phyloP scores from a whole-genome alignment of 306 rosid species.

The Spatholobus suberectus region DNA sequence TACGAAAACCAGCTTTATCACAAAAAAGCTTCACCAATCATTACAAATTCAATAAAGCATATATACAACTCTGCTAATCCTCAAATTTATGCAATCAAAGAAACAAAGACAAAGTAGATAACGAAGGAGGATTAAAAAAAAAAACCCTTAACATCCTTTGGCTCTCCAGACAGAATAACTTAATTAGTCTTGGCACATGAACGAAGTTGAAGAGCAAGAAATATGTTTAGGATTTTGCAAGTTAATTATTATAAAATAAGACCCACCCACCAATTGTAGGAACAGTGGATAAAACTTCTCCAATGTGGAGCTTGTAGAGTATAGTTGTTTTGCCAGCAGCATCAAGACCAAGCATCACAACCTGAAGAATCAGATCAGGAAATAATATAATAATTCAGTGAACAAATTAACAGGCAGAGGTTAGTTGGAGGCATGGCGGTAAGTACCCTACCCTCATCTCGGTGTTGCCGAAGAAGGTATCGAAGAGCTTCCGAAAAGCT shows the following conservation, averaged over 20 bases:
- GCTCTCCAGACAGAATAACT: too few relatives aligned
- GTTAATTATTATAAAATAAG: background rate
- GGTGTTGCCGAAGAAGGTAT: conserved; percentile 56
- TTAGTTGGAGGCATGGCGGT: too few relatives aligned
- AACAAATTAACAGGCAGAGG: background rate
- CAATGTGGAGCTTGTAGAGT: conserved; percentile 87
- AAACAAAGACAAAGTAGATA: background rate
- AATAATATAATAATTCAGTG: background rate
- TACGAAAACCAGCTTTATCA: background rate
- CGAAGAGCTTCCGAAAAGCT: conserved; percentile 65
- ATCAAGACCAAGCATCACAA: conserved; percentile 96
- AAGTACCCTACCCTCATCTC: conserved; percentile 51
- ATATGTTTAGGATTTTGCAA: background rate
- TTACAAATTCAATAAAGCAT: background rate
- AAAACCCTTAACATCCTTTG: background rate
- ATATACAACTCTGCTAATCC: background rate
- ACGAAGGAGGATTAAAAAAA: background rate
- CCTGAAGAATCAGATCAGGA: conserved; percentile 54
- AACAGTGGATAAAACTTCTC: conserved; percentile 91
- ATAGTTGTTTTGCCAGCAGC: conserved; percentile 97
- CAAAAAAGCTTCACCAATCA: conserved; percentile 16
- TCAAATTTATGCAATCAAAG: background rate
- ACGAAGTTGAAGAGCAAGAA: background rate
- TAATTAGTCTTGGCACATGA: conserved; percentile 3
- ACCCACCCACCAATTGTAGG: conserved; percentile 89